Evolutionary conservation across 2,329 filamentous ascomycete species (phyloP).

Genomic region (Chrysosporium queenslandicum): DNA sequence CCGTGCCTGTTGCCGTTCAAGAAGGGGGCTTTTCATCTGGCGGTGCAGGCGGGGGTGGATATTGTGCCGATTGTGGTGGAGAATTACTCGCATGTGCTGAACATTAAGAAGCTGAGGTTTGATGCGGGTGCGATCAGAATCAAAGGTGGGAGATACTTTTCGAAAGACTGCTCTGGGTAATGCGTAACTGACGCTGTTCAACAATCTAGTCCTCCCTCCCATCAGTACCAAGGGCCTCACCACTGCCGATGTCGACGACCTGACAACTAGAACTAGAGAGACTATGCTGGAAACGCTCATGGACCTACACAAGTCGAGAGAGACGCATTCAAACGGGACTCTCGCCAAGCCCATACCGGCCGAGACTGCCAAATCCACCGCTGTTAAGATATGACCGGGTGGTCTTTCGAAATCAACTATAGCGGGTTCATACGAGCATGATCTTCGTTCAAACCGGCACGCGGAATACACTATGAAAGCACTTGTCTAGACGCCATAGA

Average conservation of each 20-base stretch:
- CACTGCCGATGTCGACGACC: conserved; percentile 63
- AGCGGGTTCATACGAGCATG: background rate
- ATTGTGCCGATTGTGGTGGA: conserved; percentile 77
- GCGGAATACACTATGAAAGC: background rate
- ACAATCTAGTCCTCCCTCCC: conserved; percentile 58
- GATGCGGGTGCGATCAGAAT: conserved; percentile 61
- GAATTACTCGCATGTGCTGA: conserved; percentile 67
- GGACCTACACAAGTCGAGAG: conserved; percentile 29
- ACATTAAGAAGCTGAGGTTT: conserved; percentile 55
- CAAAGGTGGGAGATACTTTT: conserved; percentile 48
- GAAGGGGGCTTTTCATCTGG: conserved; percentile 95
- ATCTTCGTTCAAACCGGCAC: background rate
- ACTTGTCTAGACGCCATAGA: background rate
- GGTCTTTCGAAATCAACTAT: background rate
- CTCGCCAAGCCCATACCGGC: background rate
- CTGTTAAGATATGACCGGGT: background rate
- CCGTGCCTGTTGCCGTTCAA: conserved; percentile 89
- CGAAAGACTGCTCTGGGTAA: background rate
- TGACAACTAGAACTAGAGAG: conserved; percentile 58
- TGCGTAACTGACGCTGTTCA: background rate
- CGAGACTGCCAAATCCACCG: background rate
- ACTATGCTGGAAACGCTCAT: conserved; percentile 58
- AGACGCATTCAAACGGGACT: background rate
- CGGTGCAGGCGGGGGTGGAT: conserved; percentile 84
- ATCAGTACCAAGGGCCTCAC: conserved; percentile 67